A percentile compares a stretch with the other conserved stretches of the same genome.
These are phyloP conservation scores for Rehmannia glutinosa DNA, from an alignment of 257 asterid species.

Conservation along the genomic window DNA sequence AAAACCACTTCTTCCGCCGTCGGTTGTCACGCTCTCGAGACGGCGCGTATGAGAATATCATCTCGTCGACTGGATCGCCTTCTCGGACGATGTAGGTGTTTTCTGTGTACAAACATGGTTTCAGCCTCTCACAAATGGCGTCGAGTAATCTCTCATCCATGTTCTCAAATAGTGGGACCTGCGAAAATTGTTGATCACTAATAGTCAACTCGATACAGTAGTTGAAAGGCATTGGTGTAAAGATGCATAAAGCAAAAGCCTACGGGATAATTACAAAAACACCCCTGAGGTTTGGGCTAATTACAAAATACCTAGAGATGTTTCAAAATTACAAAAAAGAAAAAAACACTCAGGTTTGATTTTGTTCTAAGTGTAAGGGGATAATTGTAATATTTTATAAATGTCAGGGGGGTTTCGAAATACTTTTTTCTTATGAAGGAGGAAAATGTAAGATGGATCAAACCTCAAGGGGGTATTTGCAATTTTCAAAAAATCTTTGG, in stretches of 20 bases:
- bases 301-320: background rate
- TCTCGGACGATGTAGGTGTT: constrained; percentile 87
- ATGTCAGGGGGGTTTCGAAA: too few relatives aligned
- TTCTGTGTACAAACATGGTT: constrained; percentile 85
- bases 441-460: too few relatives aligned
- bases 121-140: constrained; percentile 93
- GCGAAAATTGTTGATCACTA: constrained; percentile 11
- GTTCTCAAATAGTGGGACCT: constrained; percentile 95
- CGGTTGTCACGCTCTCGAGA: constrained; percentile 93
- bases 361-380: too few relatives aligned
- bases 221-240: too few relatives aligned
- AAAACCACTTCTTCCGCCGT: constrained; percentile 98
- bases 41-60: constrained; percentile 96
- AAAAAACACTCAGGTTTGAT: too few relatives aligned
- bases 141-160: constrained; percentile 97
- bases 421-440: too few relatives aligned
- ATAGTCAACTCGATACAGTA: background rate
- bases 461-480: background rate
- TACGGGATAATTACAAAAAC: background rate
- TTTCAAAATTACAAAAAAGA: too few relatives aligned
- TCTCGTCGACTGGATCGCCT: constrained; percentile 98
- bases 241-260: background rate
- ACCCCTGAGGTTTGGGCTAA: background rate
- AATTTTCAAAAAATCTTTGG: background rate
- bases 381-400: too few relatives aligned